Evolutionary conservation across 257 asterid species (phyloP), one percentile per base, ranked within the genome.

Genomic region (Ehretia macrophylla): DNA sequence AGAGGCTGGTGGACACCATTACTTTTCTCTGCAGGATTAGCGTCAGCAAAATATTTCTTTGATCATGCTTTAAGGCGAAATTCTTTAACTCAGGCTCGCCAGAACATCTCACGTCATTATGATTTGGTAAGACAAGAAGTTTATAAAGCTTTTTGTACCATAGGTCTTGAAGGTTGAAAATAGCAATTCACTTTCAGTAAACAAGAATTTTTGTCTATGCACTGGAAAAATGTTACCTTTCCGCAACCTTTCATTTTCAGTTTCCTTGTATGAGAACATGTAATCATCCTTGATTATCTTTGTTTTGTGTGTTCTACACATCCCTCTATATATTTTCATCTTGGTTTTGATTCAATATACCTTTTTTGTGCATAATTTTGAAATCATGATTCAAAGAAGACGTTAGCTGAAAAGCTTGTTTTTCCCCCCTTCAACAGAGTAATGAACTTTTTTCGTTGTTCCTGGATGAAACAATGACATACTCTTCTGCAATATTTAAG

Each of bases 1-100:
- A 87, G 98, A 76, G 96, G 98, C 42, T 85, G 96, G 98, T 91
- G 96, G 96, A 85, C 95, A 4, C 96, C 95, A 11, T 20, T 85
- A 75, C 82, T 91, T 45, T 59, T 79, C 22, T 77, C 93, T 20
- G 83, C 96, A 13, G 86, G 80, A 18, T 39, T 88, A 19, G 75
- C 92, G n/a, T 83, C 97, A 35, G 96, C 97, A n/a, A 92, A 88
- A 58, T 88, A 86, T 51, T 92, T 92, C 83, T 71, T 55, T 60
- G 81, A 77, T 8, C 90, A 91, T 32, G 77, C 83, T 39, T 83
- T 86, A 0, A 81, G 96, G 53, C 83, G 76, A 66, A 91, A 88
- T 59, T 83, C 94, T 10, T 70, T 83, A 39, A 83, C 94, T 44
- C 96, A 87, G 56, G 90, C 98, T 61, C 87, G 94, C 1, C 82